phyloP scores from a whole-genome alignment of 495 filamentous ascomycete genomes.

The Aspergillus nidulans region DNA sequence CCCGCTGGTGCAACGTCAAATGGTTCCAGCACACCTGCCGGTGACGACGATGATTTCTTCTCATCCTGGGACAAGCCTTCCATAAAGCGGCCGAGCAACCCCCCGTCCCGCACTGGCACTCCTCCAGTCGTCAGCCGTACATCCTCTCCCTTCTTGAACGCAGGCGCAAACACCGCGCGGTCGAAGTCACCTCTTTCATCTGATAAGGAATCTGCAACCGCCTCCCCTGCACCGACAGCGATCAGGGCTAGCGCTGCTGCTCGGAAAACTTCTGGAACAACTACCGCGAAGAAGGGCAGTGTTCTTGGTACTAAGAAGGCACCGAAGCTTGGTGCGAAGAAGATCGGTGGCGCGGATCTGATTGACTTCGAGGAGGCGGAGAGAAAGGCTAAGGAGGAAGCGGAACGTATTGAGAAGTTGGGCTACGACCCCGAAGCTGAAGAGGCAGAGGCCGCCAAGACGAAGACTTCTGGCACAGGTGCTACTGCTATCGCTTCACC shows the following conservation, averaged over 20 bases:
- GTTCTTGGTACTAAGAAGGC: slow-evolving; percentile 88
- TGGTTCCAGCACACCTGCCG: slow-evolving; percentile 64
- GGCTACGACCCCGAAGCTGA: slow-evolving; percentile 96
- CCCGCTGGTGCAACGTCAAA: slow-evolving; percentile 55
- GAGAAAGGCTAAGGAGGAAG: slow-evolving; percentile 94
- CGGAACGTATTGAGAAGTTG: slow-evolving; percentile 92
- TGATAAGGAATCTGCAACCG: slow-evolving; percentile 42
- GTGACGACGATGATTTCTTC: slow-evolving; percentile 94
- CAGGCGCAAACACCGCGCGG: slow-evolving; percentile 62
- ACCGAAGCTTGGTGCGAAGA: slow-evolving; percentile 85
- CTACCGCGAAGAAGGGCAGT: slow-evolving; percentile 69
- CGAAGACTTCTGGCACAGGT: slow-evolving; percentile 46
- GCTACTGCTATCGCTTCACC: slow-evolving; percentile 61
- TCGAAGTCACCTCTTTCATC: slow-evolving; percentile 76
- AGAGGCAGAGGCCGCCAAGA: slow-evolving; percentile 57
- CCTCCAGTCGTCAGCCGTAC: slow-evolving; percentile 81
- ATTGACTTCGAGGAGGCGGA: slow-evolving; percentile 98
- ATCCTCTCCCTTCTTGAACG: slow-evolving; percentile 80
- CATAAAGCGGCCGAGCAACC: slow-evolving; percentile 94
- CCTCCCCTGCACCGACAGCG: slow-evolving; percentile 49
- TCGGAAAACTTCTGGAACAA: slow-evolving; percentile 60
- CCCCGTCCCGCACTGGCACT: slow-evolving; percentile 84
- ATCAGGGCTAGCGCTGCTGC: slow-evolving; percentile 73
- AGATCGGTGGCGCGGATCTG: slow-evolving; percentile 63
- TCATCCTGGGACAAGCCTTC: slow-evolving; percentile 97